Evolutionary conservation across 2,329 filamentous ascomycete species (phyloP).

Genomic region (Aspergillus thermomutatus): DNA sequence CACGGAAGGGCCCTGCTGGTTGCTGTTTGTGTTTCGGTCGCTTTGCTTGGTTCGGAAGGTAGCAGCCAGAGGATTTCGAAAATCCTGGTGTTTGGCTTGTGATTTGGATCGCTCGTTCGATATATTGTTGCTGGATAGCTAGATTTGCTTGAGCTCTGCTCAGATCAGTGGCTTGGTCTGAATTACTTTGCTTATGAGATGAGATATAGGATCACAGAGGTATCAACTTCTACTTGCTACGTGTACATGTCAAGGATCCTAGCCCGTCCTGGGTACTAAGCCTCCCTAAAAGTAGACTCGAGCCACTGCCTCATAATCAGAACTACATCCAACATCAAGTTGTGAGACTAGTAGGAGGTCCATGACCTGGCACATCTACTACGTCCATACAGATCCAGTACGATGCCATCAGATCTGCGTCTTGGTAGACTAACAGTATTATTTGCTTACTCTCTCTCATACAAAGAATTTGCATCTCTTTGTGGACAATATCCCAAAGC

Average conservation of each 20-base stretch:
- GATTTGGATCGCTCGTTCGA: neutral
- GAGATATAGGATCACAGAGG: neutral
- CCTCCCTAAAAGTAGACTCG: neutral
- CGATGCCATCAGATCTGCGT: neutral
- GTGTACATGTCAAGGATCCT: neutral
- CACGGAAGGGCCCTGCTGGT: neutral
- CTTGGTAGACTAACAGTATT: neutral
- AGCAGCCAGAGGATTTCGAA: neutral
- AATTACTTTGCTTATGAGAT: neutral
- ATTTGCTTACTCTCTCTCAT: neutral
- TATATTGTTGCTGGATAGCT: neutral
- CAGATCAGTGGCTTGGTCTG: neutral
- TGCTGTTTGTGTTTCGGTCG: too few relatives aligned
- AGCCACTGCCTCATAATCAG: neutral
- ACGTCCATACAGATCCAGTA: neutral
- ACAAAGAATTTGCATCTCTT: neutral
- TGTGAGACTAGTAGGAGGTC: neutral
- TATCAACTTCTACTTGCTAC: neutral
- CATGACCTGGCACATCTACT: neutral
- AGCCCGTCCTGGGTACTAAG: neutral
- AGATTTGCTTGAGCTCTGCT: neutral
- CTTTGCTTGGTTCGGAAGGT: neutral
- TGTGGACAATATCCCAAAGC: neutral
- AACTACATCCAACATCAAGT: too few relatives aligned
- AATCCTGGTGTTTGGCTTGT: neutral